Conservation (phyloP, 495 filamentous ascomycete species). For the Talaromyces trachyspermus region DNA sequence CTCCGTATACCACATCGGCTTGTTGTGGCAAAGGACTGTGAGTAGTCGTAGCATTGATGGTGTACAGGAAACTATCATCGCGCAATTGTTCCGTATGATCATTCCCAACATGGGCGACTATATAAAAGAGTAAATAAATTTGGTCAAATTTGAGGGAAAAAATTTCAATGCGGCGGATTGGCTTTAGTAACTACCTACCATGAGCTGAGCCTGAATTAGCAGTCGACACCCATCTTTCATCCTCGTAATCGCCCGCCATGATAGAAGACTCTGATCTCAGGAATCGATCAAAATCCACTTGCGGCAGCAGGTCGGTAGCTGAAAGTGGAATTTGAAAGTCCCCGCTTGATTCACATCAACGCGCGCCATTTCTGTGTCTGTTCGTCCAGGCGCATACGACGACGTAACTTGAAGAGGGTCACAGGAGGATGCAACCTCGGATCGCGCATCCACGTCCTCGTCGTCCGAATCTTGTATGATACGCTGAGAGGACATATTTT, state of each 20-base stretch:
- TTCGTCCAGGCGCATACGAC: not conserved
- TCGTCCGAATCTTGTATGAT: conserved; percentile 47
- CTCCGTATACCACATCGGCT: not conserved
- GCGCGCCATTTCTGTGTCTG: not conserved
- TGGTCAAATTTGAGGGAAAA: no score
- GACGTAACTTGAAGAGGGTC: conserved; percentile 14
- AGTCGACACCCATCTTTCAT: conserved; percentile 7
- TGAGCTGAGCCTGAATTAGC: not conserved
- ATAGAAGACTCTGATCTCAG: conserved; percentile 21
- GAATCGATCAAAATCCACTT: conserved; percentile 35
- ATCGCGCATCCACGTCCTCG: conserved; percentile 32
- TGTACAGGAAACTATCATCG: not conserved
- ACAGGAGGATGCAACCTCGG: conserved; percentile 19
- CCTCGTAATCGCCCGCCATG: conserved; percentile 8
- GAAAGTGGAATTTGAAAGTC: not conserved
- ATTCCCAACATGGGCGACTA: not conserved
- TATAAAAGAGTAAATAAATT: no score
- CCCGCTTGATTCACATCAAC: not conserved
- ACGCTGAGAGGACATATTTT: conserved; percentile 20
- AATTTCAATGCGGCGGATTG: not conserved
- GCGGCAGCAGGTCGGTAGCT: conserved; percentile 10
- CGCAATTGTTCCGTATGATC: not conserved
- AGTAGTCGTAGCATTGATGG: not conserved
- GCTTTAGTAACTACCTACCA: conserved; percentile 1
- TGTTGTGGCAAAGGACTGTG: not conserved